Conservation (phyloP, 1,139 yeast genomes). For the Suhomyces bokatorum region DNA sequence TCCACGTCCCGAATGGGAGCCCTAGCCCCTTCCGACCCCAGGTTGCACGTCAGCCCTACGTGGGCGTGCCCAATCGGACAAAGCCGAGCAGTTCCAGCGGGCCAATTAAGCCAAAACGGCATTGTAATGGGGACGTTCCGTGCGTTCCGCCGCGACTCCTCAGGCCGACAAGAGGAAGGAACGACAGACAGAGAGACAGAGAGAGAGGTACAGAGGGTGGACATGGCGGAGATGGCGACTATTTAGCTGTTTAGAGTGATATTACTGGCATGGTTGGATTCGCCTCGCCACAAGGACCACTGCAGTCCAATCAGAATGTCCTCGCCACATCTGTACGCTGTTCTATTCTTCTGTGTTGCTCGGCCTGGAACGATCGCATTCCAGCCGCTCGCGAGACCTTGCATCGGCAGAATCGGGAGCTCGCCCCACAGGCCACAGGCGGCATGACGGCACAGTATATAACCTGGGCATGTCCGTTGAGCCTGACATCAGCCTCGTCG, state of each 20-base stretch:
- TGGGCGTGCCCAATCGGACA: neutral
- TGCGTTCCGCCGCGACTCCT: neutral
- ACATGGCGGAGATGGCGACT: no score
- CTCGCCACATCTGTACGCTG: neutral
- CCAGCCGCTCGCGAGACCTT: neutral
- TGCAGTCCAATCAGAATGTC: no score
- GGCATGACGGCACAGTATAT: neutral
- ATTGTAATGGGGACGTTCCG: neutral
- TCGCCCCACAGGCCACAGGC: neutral
- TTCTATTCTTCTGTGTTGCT: neutral
- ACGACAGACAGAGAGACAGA: no score
- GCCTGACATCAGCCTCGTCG: neutral
- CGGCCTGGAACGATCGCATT: neutral
- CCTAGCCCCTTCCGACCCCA: neutral
- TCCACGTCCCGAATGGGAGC: no score
- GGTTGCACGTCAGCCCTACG: neutral
- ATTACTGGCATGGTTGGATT: no score
- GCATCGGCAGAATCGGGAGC: neutral
- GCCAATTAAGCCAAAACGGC: neutral
- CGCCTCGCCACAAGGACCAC: no score
- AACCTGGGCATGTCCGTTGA: neutral
- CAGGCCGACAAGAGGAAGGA: no score
- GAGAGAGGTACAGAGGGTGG: no score
- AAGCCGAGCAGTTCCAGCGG: neutral
- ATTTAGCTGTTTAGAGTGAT: no score